Evolutionary conservation across 441 rosid genomes (phyloP), one percentile per base, ranked within the genome.

Genomic region (Lagerstroemia fauriei): DNA sequence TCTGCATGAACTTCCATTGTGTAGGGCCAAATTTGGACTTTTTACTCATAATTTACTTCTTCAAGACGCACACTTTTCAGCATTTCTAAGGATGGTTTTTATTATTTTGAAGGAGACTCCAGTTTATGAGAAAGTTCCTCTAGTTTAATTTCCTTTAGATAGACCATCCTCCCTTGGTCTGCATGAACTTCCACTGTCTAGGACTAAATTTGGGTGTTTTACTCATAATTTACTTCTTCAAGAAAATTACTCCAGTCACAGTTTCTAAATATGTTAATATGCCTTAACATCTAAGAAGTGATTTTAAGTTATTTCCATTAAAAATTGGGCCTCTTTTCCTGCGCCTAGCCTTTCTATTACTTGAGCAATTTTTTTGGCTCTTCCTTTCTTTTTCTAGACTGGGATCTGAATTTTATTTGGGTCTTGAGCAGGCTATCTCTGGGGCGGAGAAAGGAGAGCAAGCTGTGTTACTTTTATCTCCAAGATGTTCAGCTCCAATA

Each of bases 381-480:
- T 63, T 25, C 69, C 22, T 3, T 17, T 22, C 41, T 16, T 59
- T 59, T 47, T 47, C 56, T 44, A 32, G 41, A 22, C 24, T 48
- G 51, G 34, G 24, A 53, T 3, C 44, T 53, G 59, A 53, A 18
- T 53, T 32, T 16, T 51, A 69, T 66, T 57, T 79, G 77, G 72
- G 82, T 70, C 41, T 76, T 85, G 16, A 75, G 83, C 89, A 95
- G 98, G 88, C 87, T 69, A 86, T 95, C 25, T 88, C 86, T 87
- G 98, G 98, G 85, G 89, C 92, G 77, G 99, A 96, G 89, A 94
- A 94, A 90, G 99, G 99, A 84, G 99, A 96, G 87, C 92, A 92
- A 82, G 96, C 99, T 34, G 98, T 96, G 41, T 81, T 96, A 83
- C 93, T 96, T 87, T 85, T 94, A 66, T 96, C 98, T 44, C 95